phyloP scores from a whole-genome alignment of 1,284 basidiomycete species.

The Ceratobasidium theobromae region DNA sequence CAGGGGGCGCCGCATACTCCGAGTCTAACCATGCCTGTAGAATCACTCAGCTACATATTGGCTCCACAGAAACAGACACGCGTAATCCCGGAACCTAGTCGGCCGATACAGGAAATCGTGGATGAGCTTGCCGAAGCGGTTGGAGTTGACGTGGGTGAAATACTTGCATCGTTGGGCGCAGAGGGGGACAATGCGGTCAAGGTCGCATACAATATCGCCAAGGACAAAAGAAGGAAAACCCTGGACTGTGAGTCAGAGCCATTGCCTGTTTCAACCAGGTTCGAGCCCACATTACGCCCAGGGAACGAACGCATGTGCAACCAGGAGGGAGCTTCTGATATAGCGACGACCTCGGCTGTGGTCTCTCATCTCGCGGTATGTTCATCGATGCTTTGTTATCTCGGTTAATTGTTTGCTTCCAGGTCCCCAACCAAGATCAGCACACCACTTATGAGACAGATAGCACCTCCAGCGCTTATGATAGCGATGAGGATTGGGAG shows the following conservation, averaged over 20 bases:
- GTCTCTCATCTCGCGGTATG: slow-evolving; percentile 4
- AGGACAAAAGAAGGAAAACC: slow-evolving; percentile 84
- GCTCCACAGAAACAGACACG: slow-evolving; percentile 7
- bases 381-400: not conserved
- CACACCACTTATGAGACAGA: slow-evolving; percentile 17
- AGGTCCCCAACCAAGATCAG: slow-evolving; percentile 16
- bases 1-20: slow-evolving; percentile 79
- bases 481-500: slow-evolving; percentile 58
- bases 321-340: slow-evolving; percentile 9
- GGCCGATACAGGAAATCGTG: slow-evolving; percentile 87
- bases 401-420: not conserved
- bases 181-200: slow-evolving; percentile 94
- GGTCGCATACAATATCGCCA: slow-evolving; percentile 91
- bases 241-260: slow-evolving; percentile 52
- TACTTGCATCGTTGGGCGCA: slow-evolving; percentile 80
- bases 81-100: slow-evolving; percentile 66
- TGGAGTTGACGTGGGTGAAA: slow-evolving; percentile 78
- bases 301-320: slow-evolving; percentile 22
- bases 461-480: slow-evolving; percentile 37
- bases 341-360: not conserved
- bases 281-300: not conserved
- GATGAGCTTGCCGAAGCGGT: slow-evolving; percentile 78
- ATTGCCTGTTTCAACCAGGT: not conserved
- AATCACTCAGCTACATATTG: slow-evolving; percentile 23
- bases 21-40: not conserved